Base-by-base conservation (phyloP, 495 filamentous ascomycete genomes). In the Achaetomiella virescens region DNA sequence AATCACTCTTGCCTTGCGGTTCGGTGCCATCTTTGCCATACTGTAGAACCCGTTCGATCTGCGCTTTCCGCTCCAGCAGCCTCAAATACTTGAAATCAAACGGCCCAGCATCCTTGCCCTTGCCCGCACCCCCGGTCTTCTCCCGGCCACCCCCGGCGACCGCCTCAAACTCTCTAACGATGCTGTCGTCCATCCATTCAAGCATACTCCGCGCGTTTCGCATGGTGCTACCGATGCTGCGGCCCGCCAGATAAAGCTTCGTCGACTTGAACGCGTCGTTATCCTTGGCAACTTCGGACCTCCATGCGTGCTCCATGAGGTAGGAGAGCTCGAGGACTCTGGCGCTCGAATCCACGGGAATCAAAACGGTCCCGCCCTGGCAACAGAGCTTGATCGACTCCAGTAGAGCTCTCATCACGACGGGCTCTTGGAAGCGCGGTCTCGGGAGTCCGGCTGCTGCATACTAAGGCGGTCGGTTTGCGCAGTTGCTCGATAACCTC, bases 151-250 rank as follows among this genome's bases (percentile, higher is more conserved):
- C 71, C 45, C 79, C 78, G 1, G 78, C 86, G 2, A 86, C 83
- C 2, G 86, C 84, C 70, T 99, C 95, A 54, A 96, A 95, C 59
- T 97, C 91, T 45, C 86, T 81, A 49, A 95, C 82, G 47, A 99
- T 90, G 46, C 80, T 85, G 61, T 96, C 91, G 63, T 97, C 91
- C 90, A 97, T 97, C 93, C 93, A 99, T 68, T 99, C 93, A 51
- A 97, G 72, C 90, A 97, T 96, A 67, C 92, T 97, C 58, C 90
- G 80, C 15, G 91, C 88, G 52, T 95, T 84, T 53, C 86, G 76
- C 84, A 96, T 89, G 1, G 89, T 92, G 22, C 87, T 88, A 48
- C 83, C 80, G 49, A 87, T 84, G 58, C 85, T 91, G 45, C 81
- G 85, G 18, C 89, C 89, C 0, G 89, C 92, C 35, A 99, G 71